These are phyloP conservation scores for Pleurotus eryngii DNA, from an alignment of 768 basidiomycete species.

Conservation along the genomic window DNA sequence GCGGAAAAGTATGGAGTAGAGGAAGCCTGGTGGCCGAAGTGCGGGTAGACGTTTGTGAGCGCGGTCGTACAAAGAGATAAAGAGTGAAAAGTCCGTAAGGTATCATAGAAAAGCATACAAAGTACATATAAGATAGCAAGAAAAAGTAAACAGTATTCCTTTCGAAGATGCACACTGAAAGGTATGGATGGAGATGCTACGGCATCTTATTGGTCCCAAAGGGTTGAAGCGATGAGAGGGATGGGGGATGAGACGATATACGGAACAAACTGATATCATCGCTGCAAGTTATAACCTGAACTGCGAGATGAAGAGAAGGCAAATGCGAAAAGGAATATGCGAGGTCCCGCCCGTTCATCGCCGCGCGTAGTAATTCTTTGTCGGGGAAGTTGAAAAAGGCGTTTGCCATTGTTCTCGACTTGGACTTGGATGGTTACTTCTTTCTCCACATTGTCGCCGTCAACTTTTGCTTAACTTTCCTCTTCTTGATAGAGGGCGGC, in stretches of 20 bases:
- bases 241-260: background rate
- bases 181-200: too few relatives aligned
- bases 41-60: too few relatives aligned
- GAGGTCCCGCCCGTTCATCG: background rate
- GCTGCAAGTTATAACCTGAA: background rate
- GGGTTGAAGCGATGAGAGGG: background rate
- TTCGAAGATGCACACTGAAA: too few relatives aligned
- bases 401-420: constrained; percentile 52
- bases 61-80: too few relatives aligned
- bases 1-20: too few relatives aligned
- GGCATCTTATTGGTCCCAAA: background rate
- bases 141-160: too few relatives aligned
- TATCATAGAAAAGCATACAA: too few relatives aligned
- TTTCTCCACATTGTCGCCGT: constrained; percentile 50
- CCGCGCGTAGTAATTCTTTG: constrained; percentile 18
- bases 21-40: too few relatives aligned
- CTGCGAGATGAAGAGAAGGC: background rate
- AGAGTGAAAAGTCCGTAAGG: too few relatives aligned
- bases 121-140: too few relatives aligned
- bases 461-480: constrained; percentile 33
- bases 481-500: too few relatives aligned
- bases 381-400: constrained; percentile 74
- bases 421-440: constrained; percentile 51
- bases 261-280: background rate
- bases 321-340: background rate